Base-by-base conservation (phyloP, 2,329 filamentous ascomycete species). In the Claviceps humidiphila region DNA sequence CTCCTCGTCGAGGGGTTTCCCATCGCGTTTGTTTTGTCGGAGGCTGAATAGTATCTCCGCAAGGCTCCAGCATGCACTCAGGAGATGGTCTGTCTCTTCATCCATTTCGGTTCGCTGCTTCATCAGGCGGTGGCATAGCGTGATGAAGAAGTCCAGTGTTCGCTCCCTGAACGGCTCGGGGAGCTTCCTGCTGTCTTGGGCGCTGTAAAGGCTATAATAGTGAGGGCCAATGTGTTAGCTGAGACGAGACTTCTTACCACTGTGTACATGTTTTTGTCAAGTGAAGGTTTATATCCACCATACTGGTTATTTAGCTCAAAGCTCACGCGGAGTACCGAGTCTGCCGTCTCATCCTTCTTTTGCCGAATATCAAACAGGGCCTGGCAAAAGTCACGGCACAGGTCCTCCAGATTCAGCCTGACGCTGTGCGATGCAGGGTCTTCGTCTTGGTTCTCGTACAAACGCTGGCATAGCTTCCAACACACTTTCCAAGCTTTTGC, bases 231-330 rank as follows among this genome's bases (percentile, higher is more conserved):
- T 1, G 30, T 47, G 43, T 51, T 47, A 51, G 50, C 22, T 34
- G 37, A n/a, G 2, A 51, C 9, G 1, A 26, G 8, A 2, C 13
- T 17, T n/a, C n/a, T 17, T 16, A 16, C 39, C 5, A 34, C 30
- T 34, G 30, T 34, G 3, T 34, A 11, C 30, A 34, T 34, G 30
- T 34, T 34, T 9, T 20, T 9, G 7, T 20, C 11, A 38, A 47
- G 47, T 2, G 24, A 5, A 30, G 45, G 9, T 4, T 41, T 5
- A 43, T 37, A 14, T 8, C 65, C 77, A 34, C 9, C 30, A 34
- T 62, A 82, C 78, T 97, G 90, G 60, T 95, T 96, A 69, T 94
- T 95, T 24, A 96, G 75, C 69, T 96, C 91, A 64, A 95, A 95
- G 69, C 88, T 95, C 58, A 96, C 90, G 47, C 91, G 78, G 47